Evolutionary conservation across 1,284 basidiomycete species (phyloP), one percentile per base, ranked within the genome.

Genomic region (Inonotus hispidus): DNA sequence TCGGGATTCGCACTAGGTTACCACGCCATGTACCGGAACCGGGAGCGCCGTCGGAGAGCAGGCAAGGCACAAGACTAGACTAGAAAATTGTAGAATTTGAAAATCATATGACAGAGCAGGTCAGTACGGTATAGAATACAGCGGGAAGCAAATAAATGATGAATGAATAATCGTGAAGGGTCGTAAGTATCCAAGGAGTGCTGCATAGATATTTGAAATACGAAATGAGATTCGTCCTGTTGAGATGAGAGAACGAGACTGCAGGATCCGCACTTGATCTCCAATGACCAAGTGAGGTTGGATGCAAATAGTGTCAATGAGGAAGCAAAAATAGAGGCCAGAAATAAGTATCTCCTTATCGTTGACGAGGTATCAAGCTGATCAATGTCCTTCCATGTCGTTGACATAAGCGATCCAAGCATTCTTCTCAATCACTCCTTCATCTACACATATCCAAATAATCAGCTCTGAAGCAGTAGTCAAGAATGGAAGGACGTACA

Each of bases 371-470:
- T 21, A 7, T 16, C 16, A 6, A 13, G 13, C 5, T 21, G 41
- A 16, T 60, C 35, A 60, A 23, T 56, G 53, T 0, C 23, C 53
- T 19, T 75, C 73, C 49, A 77, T 65, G 64, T 75, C 73, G n/a
- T 67, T 68, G 23, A 81, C 65, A 67, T 79, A 81, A 29, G 70
- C 73, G 32, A 80, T 69, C 77, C 78, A 82, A 25, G 75, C 72
- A 66, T 82, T 81, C 73, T 83, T 83, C 66, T 81, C 79, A 57
- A 85, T 76, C 10, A 81, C 70, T 6, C 82, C 83, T 55, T 74
- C 73, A 66, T 80, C 71, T 72, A 50, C 10, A 11, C 23, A 47
- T 7, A 6, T 11, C n/a, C n/a, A n/a, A 23, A 25, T 10, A 23
- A 49, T 49, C 46, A 49, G 25, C 25, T n/a, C n/a, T 23, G 46